Evolutionary conservation across 805 yeast genomes (phyloP).

Genomic region (Myxozyma geophila): DNA sequence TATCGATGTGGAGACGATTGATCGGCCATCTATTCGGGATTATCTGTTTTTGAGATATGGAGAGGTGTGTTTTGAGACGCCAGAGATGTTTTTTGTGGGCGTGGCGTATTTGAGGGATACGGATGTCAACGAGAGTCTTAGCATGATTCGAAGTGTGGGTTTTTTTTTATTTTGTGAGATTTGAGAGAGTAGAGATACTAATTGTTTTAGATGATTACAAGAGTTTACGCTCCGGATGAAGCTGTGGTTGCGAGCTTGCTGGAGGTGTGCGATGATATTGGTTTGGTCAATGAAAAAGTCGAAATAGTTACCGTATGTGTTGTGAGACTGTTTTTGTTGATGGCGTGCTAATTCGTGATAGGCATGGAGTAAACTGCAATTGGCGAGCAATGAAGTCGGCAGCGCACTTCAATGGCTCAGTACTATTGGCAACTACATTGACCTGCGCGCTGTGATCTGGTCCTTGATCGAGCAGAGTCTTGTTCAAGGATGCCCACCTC

Average conservation of each 20-base stretch:
- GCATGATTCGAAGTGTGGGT: conserved; percentile 34
- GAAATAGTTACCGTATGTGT: conserved; percentile 23
- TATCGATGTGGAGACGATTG: conserved; percentile 30
- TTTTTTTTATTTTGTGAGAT: neutral
- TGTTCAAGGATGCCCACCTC: conserved; percentile 20
- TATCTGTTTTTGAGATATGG: conserved; percentile 41
- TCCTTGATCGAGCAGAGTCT: conserved; percentile 39
- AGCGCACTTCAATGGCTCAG: conserved; percentile 41
- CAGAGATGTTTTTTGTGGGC: conserved; percentile 38
- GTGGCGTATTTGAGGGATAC: conserved; percentile 39
- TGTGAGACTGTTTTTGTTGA: neutral
- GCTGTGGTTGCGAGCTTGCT: conserved; percentile 20
- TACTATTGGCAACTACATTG: conserved; percentile 32
- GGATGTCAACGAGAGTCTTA: conserved; percentile 32
- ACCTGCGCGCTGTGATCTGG: conserved; percentile 40
- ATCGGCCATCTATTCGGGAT: conserved; percentile 35
- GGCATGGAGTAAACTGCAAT: conserved; percentile 32
- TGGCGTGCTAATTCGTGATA: neutral
- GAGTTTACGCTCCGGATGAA: conserved; percentile 24
- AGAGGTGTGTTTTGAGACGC: conserved; percentile 36
- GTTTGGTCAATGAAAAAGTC: conserved; percentile 11
- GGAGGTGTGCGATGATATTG: conserved; percentile 30
- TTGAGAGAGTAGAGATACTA: neutral
- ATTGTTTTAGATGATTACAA: conserved; percentile 22
- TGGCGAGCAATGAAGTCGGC: conserved; percentile 19